Evolutionary conservation across 2,329 filamentous ascomycete species (phyloP), one percentile per base, ranked within the genome.

Genomic region (Cadophora sp.): DNA sequence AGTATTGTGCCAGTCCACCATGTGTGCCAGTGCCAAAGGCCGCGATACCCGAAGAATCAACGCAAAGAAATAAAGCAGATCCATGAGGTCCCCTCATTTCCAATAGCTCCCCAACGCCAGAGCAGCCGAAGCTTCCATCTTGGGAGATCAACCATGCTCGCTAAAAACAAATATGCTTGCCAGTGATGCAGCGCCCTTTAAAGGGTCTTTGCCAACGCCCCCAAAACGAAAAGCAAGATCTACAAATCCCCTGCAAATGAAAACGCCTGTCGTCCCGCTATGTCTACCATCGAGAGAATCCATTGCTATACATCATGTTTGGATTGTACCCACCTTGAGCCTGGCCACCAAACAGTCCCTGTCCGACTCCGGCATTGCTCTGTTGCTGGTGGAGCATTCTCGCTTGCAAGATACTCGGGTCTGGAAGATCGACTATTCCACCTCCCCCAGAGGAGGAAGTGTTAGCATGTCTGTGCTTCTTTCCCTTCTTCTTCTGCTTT

Each of bases 381-480:
- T 91, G 90, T 75, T 89, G 86, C 84, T 91, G 89, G 84, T 96
- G 92, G 83, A 96, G 94, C 87, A 97, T 91, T 87, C 94, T 93
- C 82, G 93, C 93, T 86, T 97, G 94, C 87, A 98, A 90, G 88
- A 97, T 97, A 88, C 93, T 97, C 87, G 95, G 95, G 93, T 98
- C 94, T 87, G 92, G 93, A 94, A 97, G 93, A 96, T 98, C 94
- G 61, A 63, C 61, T 95, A 97, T 89, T 86, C 93, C 94, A 92
- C 93, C 93, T 89, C 94, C 94, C 86, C 92, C 92, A 89, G 94
- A 97, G 90, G 95, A 98, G 92, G 94, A 97, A 95, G 95, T 97
- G 93, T 97, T 97, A 96, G 94, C 95, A 91, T 97, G 94, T 90
- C 94, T 96, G 88, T 97, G 95, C 93, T 97, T 97, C 90, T 97